Evolutionary conservation across 2,329 filamentous ascomycete genomes (phyloP), one percentile per base, ranked within the genome.

Genomic region (Trichoderma pleuroti): DNA sequence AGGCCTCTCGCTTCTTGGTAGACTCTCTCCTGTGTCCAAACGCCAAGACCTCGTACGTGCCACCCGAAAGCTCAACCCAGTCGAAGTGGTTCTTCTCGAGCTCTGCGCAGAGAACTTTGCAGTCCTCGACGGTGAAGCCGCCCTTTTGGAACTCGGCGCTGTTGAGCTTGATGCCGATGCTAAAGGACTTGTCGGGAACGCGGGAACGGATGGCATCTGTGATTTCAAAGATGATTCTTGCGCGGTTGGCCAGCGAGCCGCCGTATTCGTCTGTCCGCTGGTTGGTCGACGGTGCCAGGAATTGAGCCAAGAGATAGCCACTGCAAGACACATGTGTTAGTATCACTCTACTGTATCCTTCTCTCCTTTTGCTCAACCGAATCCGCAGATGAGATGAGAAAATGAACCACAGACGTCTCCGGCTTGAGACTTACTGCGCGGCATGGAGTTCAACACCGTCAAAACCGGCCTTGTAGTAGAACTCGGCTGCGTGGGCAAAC

Each of bases 401-500:
- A 28, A 18, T 14, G 11, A 2, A 30, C 1, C n/a, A n/a, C n/a
- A n/a, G n/a, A n/a, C 3, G 14, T 46, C 1, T 46, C 60, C 3
- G 10, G 11, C 7, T 14, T 5, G 10, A 60, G 12, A 73, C 76
- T 73, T 72, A 77, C 76, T 88, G 86, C 1, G 86, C 86, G 16
- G 79, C 84, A 74, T 88, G 86, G 11, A 88, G 77, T 75, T 86
- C 74, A 30, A 86, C 79, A 4, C 85, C 85, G 72, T 87, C 82
- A 61, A 83, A 92, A 2, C 90, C 90, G 0, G 88, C 88, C 76
- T 87, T 87, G 71, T 91, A 84, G 5, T 88, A 80, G 73, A 86
- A 91, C 74, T 88, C 86, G 0, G 88, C 88, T 0, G 88, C 84
- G 74, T 91, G 86, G 0, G 86, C 86, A 74, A 90, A 92, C 3